Evolutionary conservation across 1,139 yeast genomes (phyloP).

Genomic region (Petasospora rhodanensis): DNA sequence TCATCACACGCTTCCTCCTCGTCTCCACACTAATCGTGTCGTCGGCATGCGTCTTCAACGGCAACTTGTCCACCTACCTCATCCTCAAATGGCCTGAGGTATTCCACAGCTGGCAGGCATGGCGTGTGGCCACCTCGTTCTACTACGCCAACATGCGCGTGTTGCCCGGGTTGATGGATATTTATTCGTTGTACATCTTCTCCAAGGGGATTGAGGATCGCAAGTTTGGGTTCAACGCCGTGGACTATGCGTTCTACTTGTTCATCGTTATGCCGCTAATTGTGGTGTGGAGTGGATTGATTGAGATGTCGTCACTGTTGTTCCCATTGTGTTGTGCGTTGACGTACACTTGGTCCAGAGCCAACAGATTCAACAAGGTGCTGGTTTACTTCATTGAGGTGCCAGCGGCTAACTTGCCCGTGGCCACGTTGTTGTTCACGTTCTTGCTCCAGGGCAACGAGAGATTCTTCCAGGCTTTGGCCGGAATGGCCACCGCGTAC

Average conservation of each 20-base stretch:
- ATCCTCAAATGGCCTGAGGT: conserved; percentile 22
- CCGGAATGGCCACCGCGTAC: conserved; percentile 54
- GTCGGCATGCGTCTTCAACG: conserved; percentile 32
- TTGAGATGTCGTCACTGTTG: conserved; percentile 15
- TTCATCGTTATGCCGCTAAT: conserved; percentile 46
- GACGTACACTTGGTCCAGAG: conserved; percentile 57
- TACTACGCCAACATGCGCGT: conserved; percentile 40
- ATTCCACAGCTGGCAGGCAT: conserved; percentile 33
- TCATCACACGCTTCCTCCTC: conserved; percentile 33
- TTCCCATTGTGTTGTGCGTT: conserved; percentile 39
- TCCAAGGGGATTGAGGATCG: conserved; percentile 54
- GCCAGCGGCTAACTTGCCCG: conserved; percentile 55
- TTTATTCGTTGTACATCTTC: conserved; percentile 54
- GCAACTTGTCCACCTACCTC: too few relatives aligned
- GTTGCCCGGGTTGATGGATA: conserved; percentile 46
- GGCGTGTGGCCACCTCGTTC: conserved; percentile 47
- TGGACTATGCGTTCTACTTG: conserved; percentile 55
- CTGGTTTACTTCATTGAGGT: conserved; percentile 51
- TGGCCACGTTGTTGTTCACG: conserved; percentile 47
- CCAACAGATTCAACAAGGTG: conserved; percentile 45
- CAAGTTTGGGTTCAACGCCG: conserved; percentile 47
- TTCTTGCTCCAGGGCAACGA: conserved; percentile 40
- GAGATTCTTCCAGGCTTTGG: conserved; percentile 35
- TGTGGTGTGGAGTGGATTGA: conserved; percentile 31
- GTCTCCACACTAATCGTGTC: conserved; percentile 33